Base-by-base conservation (phyloP, 2,329 filamentous ascomycete species). In the Aspergillus pseudotamarii region DNA sequence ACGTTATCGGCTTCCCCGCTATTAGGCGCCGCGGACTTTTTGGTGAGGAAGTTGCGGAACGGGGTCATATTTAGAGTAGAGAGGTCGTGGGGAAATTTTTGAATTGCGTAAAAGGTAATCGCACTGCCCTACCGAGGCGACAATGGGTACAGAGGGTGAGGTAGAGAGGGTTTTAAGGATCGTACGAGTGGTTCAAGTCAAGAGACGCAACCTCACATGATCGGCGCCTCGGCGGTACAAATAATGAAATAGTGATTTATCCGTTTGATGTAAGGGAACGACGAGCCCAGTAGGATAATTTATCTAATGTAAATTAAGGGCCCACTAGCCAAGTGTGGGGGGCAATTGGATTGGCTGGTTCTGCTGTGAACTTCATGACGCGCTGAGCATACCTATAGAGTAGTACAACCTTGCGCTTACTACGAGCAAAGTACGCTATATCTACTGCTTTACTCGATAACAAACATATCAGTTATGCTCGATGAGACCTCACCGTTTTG, bases 31-130 rank as follows among this genome's bases (percentile, higher is more conserved):
- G 83, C 86, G 59, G 85, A 79, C 59, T 87, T 88, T 71, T 86
- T 86, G 61, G 85, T 81, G 75, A 93, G 91, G 34, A 89, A 88
- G 76, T 92, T 93, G 69, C 90, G 88, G 74, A 92, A 91, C 23
- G 81, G 81, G 66, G 51, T 54, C 43, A 54, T 26, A 9, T 81
- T 62, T 58, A 19, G 50, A 11, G 16, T 12, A 55, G 14, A 26
- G 54, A 21, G 11, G 21, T 36, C 9, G 14, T 38, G 3, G n/a
- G 14, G 23, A 48, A 38, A 46, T 46, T 41, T 50, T 48, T 19
- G 45, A 43, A 55, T 54, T 32, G 45, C 34, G 30, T 41, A 58
- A 60, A 56, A 30, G 45, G 57, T 45, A 57, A 62, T 54, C 21
- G 32, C 32, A n/a, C 28, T 51, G 19, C 51, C 51, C 51, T 38